phyloP scores from a whole-genome alignment of 176 grass and related monocot genomes.

The Oryza longistaminata region DNA sequence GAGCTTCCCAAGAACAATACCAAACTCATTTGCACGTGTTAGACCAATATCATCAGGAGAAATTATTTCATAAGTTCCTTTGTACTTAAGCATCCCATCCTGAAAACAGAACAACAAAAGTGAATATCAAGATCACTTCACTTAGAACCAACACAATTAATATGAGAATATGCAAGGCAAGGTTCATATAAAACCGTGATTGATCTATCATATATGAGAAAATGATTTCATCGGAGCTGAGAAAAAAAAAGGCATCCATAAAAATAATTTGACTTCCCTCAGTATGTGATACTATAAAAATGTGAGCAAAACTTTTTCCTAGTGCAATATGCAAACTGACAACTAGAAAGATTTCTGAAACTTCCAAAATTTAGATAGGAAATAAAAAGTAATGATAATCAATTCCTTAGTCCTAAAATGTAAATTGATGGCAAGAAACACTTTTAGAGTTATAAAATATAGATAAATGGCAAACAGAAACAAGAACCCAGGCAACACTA shows the following conservation, averaged over 20 bases:
- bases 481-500: not conserved
- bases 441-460: not conserved
- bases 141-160: not conserved
- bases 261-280: not conserved
- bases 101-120: slow-evolving; percentile 34
- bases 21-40: slow-evolving; percentile 84
- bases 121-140: not conserved
- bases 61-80: slow-evolving; percentile 98
- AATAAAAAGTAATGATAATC: not conserved
- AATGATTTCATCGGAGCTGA: not conserved
- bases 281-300: not conserved
- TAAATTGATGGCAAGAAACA: not conserved
- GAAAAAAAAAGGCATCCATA: not conserved
- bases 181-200: not conserved
- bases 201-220: not conserved
- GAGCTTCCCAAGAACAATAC: slow-evolving; percentile 97
- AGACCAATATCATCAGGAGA: slow-evolving; percentile 97
- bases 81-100: slow-evolving; percentile 99
- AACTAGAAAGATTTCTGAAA: not conserved
- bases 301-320: not conserved
- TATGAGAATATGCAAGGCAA: not conserved
- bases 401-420: not conserved
- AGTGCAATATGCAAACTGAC: not conserved
- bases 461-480: not conserved
- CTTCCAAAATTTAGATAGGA: not conserved